Evolutionary conservation across 192 early-diverging fungal species (phyloP), one percentile per base, ranked within the genome.

Genomic region (Mortierella claussenii): DNA sequence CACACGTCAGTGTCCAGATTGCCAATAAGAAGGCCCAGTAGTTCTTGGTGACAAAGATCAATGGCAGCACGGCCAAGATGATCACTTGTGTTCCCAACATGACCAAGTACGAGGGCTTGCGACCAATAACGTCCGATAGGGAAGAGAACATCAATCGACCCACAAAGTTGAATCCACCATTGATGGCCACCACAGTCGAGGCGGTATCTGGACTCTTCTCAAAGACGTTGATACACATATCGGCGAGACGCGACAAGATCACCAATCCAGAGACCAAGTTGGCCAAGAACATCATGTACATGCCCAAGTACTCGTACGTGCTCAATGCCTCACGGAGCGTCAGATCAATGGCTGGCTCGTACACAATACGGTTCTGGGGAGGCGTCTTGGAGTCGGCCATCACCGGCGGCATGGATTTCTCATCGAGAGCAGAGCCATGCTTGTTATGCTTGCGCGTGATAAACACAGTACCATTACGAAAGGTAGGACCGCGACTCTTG

Each of bases 71-170:
- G 3, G 82, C 84, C 0, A 91, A 78, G 20, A 88, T 78, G 13
- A 86, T 45, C 6, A 84, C 82, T 55, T 93, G 92, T 23, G 76
- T 68, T 0, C 78, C 54, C 57, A 89, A 83, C 43, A 87, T 85
- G 63, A 88, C 65, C 48, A 93, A 46, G 64, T 90, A 86, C 31
- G 86, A 79, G n/a, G 85, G 67, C 66, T 92, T 92, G 79, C 92
- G 92, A 23, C 84, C 86, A 27, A 83, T 62, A 10, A 80, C 55
- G 56, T 90, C 89, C n/a, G 89, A 90, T 15, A 88, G 27, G 42
- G 82, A 55, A 20, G 83, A 81, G 40, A 86, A 78, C 67, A 82
- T 53, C 23, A 89, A 63, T 20, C 87, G 86, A 5, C 89, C 89
- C 31, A 81, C 65, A 71, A 87, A 84, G 78, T 87, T 90, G 80